Evolutionary conservation across 2,329 filamentous ascomycete species (phyloP), one percentile per base, ranked within the genome.

Genomic region (Xylariaceae sp.): DNA sequence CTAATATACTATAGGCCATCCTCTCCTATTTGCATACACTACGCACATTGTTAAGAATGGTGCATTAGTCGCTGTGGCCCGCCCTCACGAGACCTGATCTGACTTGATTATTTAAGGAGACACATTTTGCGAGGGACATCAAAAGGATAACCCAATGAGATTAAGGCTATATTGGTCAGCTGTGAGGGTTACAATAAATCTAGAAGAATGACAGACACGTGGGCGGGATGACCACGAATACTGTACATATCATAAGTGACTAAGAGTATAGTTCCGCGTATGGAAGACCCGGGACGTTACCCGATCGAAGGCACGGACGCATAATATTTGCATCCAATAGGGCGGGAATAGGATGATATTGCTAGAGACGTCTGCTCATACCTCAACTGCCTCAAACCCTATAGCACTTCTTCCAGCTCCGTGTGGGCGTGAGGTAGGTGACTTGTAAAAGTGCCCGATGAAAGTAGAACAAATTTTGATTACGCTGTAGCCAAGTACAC

Each of bases 51-150:
- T 23, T 26, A 15, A 50, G 30, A 15, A 18, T 29, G 27, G 16
- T 29, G 39, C 30, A 41, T 27, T 20, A 23, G 29, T 24, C 33
- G 46, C 40, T 24, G 33, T 44, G 29, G 41, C 20, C 20, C 20
- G 24, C 21, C 26, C 15, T 23, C 21, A 30, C 20, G 29, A 27
- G 33, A 26, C 48, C 32, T 35, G 49, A 39, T 35, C 40, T 26
- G 43, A 48, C 41, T 51, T 20, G 21, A 20, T 11, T 4, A 40
- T 36, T 8, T 20, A 32, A 39, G 29, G 33, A 44, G 49, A 36
- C 18, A 49, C 36, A 53, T 21, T 48, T 51, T 55, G 52, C 52
- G 52, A 55, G 41, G 45, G 13, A 18, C 26, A 29, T 44, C 39
- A 45, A 23, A 8, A 26, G 13, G 21, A 23, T 23, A 36, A 20